These are phyloP conservation scores for Fusarium neocosmosporiellum DNA, from an alignment of 2,329 filamentous ascomycete species.

Conservation along the genomic window DNA sequence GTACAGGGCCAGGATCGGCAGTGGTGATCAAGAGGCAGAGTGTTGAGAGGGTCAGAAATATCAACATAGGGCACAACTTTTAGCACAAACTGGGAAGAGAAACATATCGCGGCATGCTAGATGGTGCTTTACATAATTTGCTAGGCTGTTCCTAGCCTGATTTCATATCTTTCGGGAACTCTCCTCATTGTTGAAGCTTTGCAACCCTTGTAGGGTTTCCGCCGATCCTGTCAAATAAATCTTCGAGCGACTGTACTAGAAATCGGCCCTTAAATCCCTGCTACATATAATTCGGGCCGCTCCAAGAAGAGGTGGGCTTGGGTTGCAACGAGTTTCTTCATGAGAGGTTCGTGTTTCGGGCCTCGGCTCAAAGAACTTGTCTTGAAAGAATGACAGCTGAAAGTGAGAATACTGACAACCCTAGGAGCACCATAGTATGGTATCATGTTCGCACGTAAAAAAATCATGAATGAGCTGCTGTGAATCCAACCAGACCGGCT, in stretches of 20 bases:
- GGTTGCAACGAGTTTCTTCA: neutral
- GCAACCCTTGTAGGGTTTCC: neutral
- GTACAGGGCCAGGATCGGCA: neutral
- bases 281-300: neutral
- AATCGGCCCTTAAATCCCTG: neutral
- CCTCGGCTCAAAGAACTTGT: neutral
- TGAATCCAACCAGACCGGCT: neutral
- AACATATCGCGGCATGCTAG: neutral
- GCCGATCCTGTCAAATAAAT: neutral
- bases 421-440: neutral
- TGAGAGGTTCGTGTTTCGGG: neutral
- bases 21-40: neutral
- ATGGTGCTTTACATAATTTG: neutral
- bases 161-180: neutral
- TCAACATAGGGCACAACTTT: neutral
- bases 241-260: neutral
- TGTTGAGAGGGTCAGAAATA: neutral
- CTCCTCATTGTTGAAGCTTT: neutral
- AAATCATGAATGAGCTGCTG: neutral
- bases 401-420: neutral
- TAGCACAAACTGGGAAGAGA: neutral
- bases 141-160: neutral
- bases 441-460: neutral
- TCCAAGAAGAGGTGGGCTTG: neutral
- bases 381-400: neutral